Evolutionary conservation across 805 yeast species (phyloP).

Genomic region (Saccharomycopsis oosterbeekiorum): DNA sequence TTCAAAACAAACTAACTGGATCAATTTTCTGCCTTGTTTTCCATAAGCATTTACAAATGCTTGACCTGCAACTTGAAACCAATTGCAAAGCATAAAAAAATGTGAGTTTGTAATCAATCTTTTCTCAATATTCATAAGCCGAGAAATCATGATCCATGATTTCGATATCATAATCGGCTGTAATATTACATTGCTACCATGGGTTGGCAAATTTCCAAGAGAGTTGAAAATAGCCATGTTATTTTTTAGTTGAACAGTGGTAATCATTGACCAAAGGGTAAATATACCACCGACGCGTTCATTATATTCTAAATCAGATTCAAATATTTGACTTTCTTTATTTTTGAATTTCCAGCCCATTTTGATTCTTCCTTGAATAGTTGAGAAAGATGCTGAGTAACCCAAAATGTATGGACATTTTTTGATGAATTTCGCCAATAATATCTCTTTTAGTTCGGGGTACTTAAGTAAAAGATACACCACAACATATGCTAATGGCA

Average conservation of each 20-base stretch:
- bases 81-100: slow-evolving; percentile 58
- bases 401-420: slow-evolving; percentile 89
- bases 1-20: slow-evolving; percentile 34
- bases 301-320: slow-evolving; percentile 57
- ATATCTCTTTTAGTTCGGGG: slow-evolving; percentile 32
- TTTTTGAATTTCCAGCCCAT: slow-evolving; percentile 79
- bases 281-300: slow-evolving; percentile 84
- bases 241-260: slow-evolving; percentile 2
- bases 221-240: background rate
- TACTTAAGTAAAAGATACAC: slow-evolving; percentile 40
- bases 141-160: slow-evolving; percentile 65
- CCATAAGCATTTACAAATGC: slow-evolving; percentile 52
- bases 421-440: slow-evolving; percentile 74
- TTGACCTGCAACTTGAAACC: slow-evolving; percentile 85
- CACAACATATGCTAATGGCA: slow-evolving; percentile 68
- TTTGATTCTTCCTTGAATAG: slow-evolving; percentile 67
- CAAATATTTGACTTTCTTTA: slow-evolving; percentile 27
- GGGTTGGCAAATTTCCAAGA: background rate
- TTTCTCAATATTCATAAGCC: slow-evolving; percentile 50
- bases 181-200: slow-evolving; percentile 18
- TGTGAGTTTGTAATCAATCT: slow-evolving; percentile 55
- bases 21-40: slow-evolving; percentile 55
- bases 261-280: slow-evolving; percentile 66
- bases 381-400: slow-evolving; percentile 59
- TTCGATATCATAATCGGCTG: slow-evolving; percentile 45